phyloP scores from a whole-genome alignment of 1,284 basidiomycete species.

The Ceratobasidium sp. region DNA sequence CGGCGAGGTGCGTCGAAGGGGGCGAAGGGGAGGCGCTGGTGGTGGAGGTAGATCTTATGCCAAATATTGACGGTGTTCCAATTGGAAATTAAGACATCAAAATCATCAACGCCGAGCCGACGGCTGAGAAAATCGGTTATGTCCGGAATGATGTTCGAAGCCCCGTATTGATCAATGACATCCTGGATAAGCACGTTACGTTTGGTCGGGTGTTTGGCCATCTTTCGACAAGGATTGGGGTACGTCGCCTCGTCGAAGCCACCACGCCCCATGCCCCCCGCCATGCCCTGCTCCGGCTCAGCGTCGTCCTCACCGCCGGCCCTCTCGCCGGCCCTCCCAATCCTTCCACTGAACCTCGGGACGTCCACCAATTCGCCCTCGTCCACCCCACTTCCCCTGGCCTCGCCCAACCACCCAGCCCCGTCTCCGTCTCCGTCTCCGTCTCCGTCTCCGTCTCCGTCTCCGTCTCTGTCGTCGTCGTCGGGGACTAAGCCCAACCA shows the following conservation, averaged over 20 bases:
- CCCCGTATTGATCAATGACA: too few species aligned
- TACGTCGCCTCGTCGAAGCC: not conserved
- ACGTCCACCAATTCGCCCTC: not conserved
- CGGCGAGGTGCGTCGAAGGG: constrained; percentile 9
- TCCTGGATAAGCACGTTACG: not conserved
- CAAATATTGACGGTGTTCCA: constrained; percentile 15
- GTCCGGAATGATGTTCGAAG: not conserved
- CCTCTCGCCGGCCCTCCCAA: not conserved
- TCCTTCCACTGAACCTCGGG: not conserved
- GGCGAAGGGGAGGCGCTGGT: constrained; percentile 14
- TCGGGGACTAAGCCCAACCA: not conserved
- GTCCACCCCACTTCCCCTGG: too few species aligned
- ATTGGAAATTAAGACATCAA: not conserved
- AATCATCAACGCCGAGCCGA: not conserved
- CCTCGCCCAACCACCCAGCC: not conserved
- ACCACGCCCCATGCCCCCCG: not conserved
- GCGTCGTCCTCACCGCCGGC: not conserved
- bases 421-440: not conserved
- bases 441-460: not conserved
- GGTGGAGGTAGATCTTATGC: constrained; percentile 34
- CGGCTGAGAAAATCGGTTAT: not conserved
- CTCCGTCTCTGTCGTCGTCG: not conserved
- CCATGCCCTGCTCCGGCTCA: not conserved
- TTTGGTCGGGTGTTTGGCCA: constrained; percentile 19
- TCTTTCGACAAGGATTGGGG: constrained; percentile 3